These are phyloP conservation scores for Aphanomyces cochlioides DNA, from an alignment of 352 stramenopile species.

Conservation along the genomic window DNA sequence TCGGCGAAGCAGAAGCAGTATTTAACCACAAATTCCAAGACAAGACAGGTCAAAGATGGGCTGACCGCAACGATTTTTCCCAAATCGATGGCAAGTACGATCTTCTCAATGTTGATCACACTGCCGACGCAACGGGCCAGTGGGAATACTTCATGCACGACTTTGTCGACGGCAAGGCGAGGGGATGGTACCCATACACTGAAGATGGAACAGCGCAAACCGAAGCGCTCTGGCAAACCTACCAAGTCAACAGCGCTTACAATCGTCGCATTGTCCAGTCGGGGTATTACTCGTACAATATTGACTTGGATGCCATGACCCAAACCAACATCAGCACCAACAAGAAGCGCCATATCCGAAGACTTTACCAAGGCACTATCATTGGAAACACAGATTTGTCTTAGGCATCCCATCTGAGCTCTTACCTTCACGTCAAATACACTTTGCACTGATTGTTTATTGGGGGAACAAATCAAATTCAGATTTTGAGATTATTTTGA, in stretches of 20 bases:
- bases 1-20: neutral
- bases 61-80: neutral
- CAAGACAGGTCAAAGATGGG: constrained; percentile 17
- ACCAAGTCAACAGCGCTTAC: constrained; percentile 32
- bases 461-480: no score
- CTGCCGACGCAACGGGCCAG: neutral
- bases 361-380: neutral
- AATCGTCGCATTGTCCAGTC: constrained; percentile 34
- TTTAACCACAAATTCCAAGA: constrained; percentile 17
- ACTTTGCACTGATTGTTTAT: no score
- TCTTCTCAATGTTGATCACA: constrained; percentile 12
- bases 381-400: no score
- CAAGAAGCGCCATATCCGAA: constrained; percentile 34
- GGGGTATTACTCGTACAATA: constrained; percentile 32
- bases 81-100: constrained; percentile 13
- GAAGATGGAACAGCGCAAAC: constrained; percentile 20
- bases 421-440: no score
- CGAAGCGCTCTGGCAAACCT: constrained; percentile 32
- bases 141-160: constrained; percentile 28
- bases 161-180: constrained; percentile 32
- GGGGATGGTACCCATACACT: constrained; percentile 39
- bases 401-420: no score
- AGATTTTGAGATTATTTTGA: no score
- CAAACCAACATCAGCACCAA: constrained; percentile 33
- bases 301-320: constrained; percentile 31